phyloP scores from a whole-genome alignment of 1,284 basidiomycete species.

The Anthracocystis walkeri region DNA sequence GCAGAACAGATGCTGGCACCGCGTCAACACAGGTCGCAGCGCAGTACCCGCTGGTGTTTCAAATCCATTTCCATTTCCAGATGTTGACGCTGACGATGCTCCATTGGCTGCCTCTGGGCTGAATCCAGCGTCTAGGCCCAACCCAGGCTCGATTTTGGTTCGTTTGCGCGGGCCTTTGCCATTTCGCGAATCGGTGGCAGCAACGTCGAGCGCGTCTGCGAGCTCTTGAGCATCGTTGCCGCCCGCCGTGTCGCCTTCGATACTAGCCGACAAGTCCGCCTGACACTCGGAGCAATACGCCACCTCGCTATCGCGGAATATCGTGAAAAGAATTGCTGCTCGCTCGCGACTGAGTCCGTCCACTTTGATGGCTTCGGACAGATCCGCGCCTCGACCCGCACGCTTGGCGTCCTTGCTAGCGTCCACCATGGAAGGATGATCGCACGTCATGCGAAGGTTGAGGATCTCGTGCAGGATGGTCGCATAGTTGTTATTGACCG shows the following conservation, averaged over 20 bases:
- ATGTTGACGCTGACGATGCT: conserved; percentile 9
- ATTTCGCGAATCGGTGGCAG: conserved; percentile 55
- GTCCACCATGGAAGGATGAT: conserved; percentile 91
- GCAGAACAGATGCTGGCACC: conserved; percentile 89
- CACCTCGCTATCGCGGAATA: conserved; percentile 85
- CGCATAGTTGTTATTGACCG: conserved; percentile 94
- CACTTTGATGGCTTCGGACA: conserved; percentile 74
- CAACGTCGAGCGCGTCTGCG: conserved; percentile 73
- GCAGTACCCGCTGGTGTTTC: conserved; percentile 39
- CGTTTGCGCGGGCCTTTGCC: conserved; percentile 22
- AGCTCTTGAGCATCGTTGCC: conserved; percentile 70
- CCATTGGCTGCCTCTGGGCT: not conserved
- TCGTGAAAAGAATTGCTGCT: conserved; percentile 82
- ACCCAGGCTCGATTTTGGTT: conserved; percentile 25
- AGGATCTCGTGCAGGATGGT: conserved; percentile 88
- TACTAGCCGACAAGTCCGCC: conserved; percentile 74
- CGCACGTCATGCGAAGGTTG: conserved; percentile 90
- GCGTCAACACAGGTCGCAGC: conserved; percentile 75
- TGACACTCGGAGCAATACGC: conserved; percentile 89
- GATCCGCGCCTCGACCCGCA: conserved; percentile 75
- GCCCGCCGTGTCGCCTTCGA: conserved; percentile 34
- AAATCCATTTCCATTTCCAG: conserved; percentile 22
- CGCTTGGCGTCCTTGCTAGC: conserved; percentile 69
- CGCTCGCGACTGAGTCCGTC: conserved; percentile 84
- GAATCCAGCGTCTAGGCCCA: conserved; percentile 5